Percentiles rank a stretch among this genome's conserved stretches.
These are phyloP conservation scores for Lodderomyces elongisporus DNA, from an alignment of 1,139 yeast species.

Conservation along the genomic window DNA sequence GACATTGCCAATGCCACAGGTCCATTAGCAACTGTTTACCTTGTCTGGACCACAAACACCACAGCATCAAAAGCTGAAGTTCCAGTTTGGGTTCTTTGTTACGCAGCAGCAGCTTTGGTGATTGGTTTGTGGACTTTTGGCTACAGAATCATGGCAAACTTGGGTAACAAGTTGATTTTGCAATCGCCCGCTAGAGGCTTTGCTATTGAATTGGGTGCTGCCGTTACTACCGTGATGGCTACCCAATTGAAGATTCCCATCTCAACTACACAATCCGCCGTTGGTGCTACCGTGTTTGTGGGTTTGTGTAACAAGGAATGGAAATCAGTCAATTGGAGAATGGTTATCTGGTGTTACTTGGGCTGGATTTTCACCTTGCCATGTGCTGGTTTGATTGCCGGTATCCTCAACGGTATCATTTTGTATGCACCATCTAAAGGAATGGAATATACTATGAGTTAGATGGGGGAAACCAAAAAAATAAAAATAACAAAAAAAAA, in stretches of 20 bases:
- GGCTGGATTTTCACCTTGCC: slow-evolving; percentile 78
- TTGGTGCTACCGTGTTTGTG: slow-evolving; percentile 73
- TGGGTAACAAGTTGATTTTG: slow-evolving; percentile 71
- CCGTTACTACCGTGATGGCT: slow-evolving; percentile 71
- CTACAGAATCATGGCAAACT: slow-evolving; percentile 62
- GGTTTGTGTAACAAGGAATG: slow-evolving; percentile 66
- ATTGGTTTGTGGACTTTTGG: slow-evolving; percentile 73
- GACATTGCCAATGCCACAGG: slow-evolving; percentile 80
- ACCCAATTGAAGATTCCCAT: slow-evolving; percentile 68
- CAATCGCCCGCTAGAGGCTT: slow-evolving; percentile 84
- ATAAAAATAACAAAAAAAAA: too few relatives aligned
- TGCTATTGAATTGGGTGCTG: slow-evolving; percentile 74
- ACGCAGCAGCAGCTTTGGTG: slow-evolving; percentile 63
- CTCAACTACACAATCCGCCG: slow-evolving; percentile 77
- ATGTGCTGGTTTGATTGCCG: slow-evolving; percentile 68
- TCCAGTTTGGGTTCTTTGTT: slow-evolving; percentile 69
- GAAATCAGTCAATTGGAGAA: slow-evolving; percentile 72
- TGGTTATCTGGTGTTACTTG: slow-evolving; percentile 64
- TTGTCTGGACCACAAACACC: slow-evolving; percentile 54
- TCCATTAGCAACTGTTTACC: slow-evolving; percentile 64
- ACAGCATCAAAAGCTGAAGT: slow-evolving; percentile 49
- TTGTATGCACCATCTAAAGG: slow-evolving; percentile 61
- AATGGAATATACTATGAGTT: slow-evolving; percentile 21
- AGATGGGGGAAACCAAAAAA: too few relatives aligned
- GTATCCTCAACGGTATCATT: slow-evolving; percentile 60